Evolutionary conservation across 2,329 filamentous ascomycete species (phyloP).

Genomic region (Fusarium sp.): DNA sequence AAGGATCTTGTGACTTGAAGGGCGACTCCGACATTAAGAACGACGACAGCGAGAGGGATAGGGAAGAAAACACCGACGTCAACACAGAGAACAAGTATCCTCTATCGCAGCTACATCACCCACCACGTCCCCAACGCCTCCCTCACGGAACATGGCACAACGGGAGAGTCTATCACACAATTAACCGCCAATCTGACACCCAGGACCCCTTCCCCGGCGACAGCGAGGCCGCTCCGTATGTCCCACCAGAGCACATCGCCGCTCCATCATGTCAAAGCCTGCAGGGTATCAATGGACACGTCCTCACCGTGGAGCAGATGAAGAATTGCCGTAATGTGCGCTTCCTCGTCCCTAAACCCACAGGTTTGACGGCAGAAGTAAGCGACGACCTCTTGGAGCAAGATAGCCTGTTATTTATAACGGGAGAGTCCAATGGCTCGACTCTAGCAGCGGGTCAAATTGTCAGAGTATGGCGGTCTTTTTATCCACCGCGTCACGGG

Average conservation of each 20-base stretch:
- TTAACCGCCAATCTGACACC: not conserved
- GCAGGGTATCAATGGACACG: constrained; percentile 8
- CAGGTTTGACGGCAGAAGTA: accelerated
- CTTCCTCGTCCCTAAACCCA: not conserved
- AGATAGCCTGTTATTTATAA: not conserved
- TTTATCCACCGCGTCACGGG: not conserved
- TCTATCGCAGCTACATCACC: not conserved
- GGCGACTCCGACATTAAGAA: accelerated
- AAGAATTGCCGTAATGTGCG: constrained; percentile 14
- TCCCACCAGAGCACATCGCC: not conserved
- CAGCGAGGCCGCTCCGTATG: accelerated
- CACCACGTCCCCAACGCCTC: not conserved
- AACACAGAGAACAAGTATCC: not conserved
- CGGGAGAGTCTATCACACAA: not conserved
- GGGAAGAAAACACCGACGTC: too few relatives aligned
- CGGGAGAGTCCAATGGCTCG: constrained; percentile 7
- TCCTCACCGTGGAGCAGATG: not conserved
- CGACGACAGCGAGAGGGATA: not conserved
- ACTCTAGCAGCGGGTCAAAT: accelerated
- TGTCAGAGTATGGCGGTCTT: not conserved
- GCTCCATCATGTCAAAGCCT: constrained; percentile 5
- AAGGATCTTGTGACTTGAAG: accelerated
- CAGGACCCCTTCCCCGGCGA: not conserved
- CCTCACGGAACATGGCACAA: constrained; percentile 15
- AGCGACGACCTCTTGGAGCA: not conserved